phyloP scores from a whole-genome alignment of 225 moss, liverwort and hornwort species.

The Climacium dendroides region DNA sequence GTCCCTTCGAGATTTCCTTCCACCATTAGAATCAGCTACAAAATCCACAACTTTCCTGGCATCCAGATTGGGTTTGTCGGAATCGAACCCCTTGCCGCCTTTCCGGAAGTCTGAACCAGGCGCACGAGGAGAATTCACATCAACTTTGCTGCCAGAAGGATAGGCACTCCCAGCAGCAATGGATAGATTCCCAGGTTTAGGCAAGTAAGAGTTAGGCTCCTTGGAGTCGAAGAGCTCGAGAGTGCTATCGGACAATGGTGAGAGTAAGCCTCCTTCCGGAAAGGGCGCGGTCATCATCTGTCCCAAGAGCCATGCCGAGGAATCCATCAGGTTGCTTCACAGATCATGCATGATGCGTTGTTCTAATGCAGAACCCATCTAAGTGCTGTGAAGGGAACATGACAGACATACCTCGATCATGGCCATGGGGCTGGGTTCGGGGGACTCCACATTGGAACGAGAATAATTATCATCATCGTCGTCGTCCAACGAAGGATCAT shows the following conservation, averaged over 20 bases:
- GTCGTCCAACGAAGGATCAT: constrained; percentile 45
- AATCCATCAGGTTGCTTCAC: constrained; percentile 21
- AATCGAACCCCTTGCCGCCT: constrained; percentile 21
- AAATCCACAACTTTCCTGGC: constrained; percentile 17
- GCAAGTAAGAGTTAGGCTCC: constrained; percentile 8
- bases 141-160: constrained; percentile 24
- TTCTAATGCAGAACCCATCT: constrained; percentile 1
- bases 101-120: constrained; percentile 21
- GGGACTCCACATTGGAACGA: constrained; percentile 64
- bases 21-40: constrained; percentile 29
- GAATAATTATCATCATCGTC: constrained; percentile 55
- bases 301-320: constrained; percentile 16
- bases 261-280: constrained; percentile 64
- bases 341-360: constrained; percentile 6
- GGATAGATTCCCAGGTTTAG: constrained; percentile 21
- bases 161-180: constrained; percentile 7
- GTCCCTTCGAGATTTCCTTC: constrained; percentile 44
- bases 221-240: constrained; percentile 29
- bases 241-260: constrained; percentile 41
- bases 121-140: constrained; percentile 16
- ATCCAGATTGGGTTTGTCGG: constrained; percentile 31
- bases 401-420: constrained; percentile 63
- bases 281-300: constrained; percentile 67
- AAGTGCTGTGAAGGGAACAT: constrained; percentile 11
- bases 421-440: constrained; percentile 67